A percentile compares a stretch with the other conserved stretches of the same genome.
Conservation (phyloP, 495 filamentous ascomycete species). For the Trichoderma reesei region DNA sequence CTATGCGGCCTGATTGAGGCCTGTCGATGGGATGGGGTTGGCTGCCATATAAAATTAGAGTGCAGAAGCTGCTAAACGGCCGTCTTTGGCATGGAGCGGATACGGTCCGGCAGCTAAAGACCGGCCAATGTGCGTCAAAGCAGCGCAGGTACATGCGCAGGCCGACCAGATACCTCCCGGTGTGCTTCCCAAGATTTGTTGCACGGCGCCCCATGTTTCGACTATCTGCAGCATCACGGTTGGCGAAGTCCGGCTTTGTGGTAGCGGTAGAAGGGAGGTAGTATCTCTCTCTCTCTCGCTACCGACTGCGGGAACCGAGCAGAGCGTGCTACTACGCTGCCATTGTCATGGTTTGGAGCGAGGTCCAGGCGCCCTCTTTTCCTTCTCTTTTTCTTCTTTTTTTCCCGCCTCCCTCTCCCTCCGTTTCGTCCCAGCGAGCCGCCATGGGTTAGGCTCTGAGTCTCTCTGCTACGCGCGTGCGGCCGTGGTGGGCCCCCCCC, state of each 20-base stretch:
- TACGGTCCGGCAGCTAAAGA: slow-evolving; percentile 2
- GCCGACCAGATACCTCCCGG: not conserved
- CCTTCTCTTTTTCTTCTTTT: not conserved
- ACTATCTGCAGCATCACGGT: slow-evolving; percentile 7
- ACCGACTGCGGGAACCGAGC: not conserved
- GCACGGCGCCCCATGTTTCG: not conserved
- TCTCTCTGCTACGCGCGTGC: not conserved
- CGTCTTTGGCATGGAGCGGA: not conserved
- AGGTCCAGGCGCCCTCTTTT: not conserved
- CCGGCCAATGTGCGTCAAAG: not conserved
- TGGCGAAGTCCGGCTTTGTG: not conserved
- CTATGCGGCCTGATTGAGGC: slow-evolving; percentile 5
- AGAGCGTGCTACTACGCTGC: not conserved
- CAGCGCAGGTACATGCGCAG: not conserved
- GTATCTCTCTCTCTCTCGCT: slow-evolving; percentile 3
- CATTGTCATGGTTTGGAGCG: not conserved
- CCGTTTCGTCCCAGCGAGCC: not conserved
- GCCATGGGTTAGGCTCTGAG: not conserved
- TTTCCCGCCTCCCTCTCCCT: not conserved
- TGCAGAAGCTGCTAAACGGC: slow-evolving; percentile 3
- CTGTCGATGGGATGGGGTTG: slow-evolving; percentile 4
- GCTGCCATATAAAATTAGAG: slow-evolving; percentile 9
- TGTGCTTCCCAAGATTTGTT: not conserved
- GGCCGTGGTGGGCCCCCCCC: not conserved
- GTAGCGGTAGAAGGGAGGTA: not conserved